Evolutionary conservation across 1,139 yeast genomes (phyloP), one percentile per base, ranked within the genome.

Genomic region (Protomyces arabidopsidicola): DNA sequence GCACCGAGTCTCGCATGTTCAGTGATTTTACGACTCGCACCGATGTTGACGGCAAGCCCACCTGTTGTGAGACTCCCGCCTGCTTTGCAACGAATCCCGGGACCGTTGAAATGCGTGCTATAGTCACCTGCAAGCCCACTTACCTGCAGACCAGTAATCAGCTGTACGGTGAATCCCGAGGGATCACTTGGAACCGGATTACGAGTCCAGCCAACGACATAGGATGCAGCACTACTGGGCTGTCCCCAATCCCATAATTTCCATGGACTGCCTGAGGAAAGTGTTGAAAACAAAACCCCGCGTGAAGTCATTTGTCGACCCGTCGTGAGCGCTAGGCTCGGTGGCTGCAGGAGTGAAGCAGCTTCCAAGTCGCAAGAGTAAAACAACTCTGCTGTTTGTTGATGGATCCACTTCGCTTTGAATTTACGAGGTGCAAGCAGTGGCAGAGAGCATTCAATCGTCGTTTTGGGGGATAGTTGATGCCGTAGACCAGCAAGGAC

Each of bases 291-390:
- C 20, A 56, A 51, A 14, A 54, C 53, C 1, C 60, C 64, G 5
- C 60, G 59, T n/a, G 51, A 52, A n/a, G 65, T 63, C 36, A 63
- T 55, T 31, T 53, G 53, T 9, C 53, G 55, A 4, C 65, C 65
- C 35, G 58, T 42, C 38, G 64, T 59, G 20, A 63, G 22, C 16
- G 60, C 53, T 9, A 63, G n/a, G 14, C 59, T 56, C 14, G 65
- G 65, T 8, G 65, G 65, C 22, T 45, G 36, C 14, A 53, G 42
- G 6, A 60, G 31, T 6, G 58, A 52, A 16, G 54, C 39, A 18
- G 59, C 56, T 14, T 55, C 36, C 27, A 53, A 42, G 24, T 53
- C 63, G 9, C 39, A 39, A 9, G 53, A 36, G 38, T 52, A 48
- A 35, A 58, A 63, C 51, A 60, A 34, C 24, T 63, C 65, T 10